phyloP scores from a whole-genome alignment of 2,329 filamentous ascomycete genomes.

The Trichoderma endophyticum region DNA sequence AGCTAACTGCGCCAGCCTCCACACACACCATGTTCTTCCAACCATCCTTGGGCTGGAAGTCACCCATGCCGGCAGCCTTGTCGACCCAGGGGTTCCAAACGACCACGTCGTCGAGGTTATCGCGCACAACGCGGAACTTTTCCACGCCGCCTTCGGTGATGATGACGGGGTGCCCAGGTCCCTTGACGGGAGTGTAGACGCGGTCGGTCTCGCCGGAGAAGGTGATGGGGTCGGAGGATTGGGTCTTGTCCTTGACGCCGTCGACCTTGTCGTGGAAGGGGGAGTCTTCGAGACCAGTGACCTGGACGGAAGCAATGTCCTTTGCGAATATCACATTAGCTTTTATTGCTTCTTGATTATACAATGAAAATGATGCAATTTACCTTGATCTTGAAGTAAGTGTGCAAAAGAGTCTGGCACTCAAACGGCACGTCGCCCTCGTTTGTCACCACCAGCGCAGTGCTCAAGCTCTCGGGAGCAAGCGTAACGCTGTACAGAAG shows the following conservation, averaged over 20 bases:
- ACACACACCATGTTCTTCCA: conserved; percentile 94
- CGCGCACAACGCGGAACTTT: conserved; percentile 71
- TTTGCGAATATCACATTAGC: conserved; percentile 34
- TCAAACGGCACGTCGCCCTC: conserved; percentile 80
- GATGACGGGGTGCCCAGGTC: conserved; percentile 54
- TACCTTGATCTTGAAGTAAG: conserved; percentile 80
- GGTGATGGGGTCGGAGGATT: conserved; percentile 58
- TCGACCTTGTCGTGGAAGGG: conserved; percentile 83
- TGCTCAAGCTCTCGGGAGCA: conserved; percentile 69
- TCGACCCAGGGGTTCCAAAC: conserved; percentile 97
- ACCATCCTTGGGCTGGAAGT: conserved; percentile 85
- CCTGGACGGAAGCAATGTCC: conserved; percentile 72
- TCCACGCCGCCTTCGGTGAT: conserved; percentile 62
- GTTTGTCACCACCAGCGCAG: conserved; percentile 83
- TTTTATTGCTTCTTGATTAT: not conserved
- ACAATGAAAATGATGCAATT: conserved; percentile 16
- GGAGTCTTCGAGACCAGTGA: conserved; percentile 74
- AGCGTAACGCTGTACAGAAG: conserved; percentile 92
- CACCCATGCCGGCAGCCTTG: conserved; percentile 75
- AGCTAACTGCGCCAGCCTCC: conserved; percentile 80
- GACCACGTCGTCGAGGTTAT: conserved; percentile 83
- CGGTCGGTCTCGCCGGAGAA: conserved; percentile 82
- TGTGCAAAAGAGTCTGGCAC: conserved; percentile 88
- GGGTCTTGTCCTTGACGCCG: conserved; percentile 60
- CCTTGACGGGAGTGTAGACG: conserved; percentile 71